A percentile compares a stretch with the other conserved stretches of the same genome.
Conservation (phyloP, 2,329 filamentous ascomycete genomes). For the Arthrobotrys entomopaga region DNA sequence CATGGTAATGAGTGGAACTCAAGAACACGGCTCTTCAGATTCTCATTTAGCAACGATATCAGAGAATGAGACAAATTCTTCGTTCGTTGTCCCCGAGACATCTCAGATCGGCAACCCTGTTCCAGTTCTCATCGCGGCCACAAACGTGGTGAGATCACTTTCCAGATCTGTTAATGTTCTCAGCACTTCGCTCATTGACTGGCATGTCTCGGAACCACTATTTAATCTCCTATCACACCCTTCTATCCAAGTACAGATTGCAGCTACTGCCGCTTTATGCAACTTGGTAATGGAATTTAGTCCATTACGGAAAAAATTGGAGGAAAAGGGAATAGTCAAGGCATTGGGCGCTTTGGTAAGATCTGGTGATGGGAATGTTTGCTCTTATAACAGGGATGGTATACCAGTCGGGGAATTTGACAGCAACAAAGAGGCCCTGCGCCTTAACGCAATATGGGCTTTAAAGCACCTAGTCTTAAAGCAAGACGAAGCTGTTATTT, state of each 20-base stretch:
- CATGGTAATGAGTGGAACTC: constrained; percentile 35
- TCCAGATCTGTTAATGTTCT: constrained; percentile 85
- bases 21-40: constrained; percentile 25
- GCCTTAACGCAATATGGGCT: constrained; percentile 89
- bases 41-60: constrained; percentile 21
- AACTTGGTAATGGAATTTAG: constrained; percentile 90
- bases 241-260: constrained; percentile 82
- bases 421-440: constrained; percentile 66
- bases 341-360: constrained; percentile 85
- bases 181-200: constrained; percentile 86
- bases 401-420: constrained; percentile 40
- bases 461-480: constrained; percentile 87
- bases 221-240: constrained; percentile 78
- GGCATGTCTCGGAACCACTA: constrained; percentile 80
- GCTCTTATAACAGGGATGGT: constrained; percentile 43
- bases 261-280: constrained; percentile 82
- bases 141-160: constrained; percentile 80
- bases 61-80: constrained; percentile 53
- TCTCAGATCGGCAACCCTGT: constrained; percentile 78
- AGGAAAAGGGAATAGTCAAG: constrained; percentile 77
- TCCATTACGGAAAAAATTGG: constrained; percentile 83
- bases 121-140: constrained; percentile 83
- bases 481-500: constrained; percentile 77
- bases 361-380: constrained; percentile 73
- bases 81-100: constrained; percentile 57